Base-by-base conservation (phyloP, 163 green algal genomes). In the Scenedesmus sp. region DNA sequence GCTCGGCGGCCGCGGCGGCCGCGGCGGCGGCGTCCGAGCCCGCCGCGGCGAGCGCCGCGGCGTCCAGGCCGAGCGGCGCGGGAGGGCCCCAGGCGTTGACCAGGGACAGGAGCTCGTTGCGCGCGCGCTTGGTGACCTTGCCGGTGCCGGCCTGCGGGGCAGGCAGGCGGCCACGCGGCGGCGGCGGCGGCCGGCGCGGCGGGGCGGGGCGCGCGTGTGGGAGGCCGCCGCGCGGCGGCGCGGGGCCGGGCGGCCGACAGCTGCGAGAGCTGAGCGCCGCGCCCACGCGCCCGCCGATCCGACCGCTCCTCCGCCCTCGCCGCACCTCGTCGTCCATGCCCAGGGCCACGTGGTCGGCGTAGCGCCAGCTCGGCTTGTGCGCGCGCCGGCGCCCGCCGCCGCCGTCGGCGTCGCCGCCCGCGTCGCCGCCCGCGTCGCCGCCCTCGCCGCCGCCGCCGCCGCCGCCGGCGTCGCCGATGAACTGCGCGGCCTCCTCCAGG, bases 121-220 rank as follows among this genome's bases (percentile, higher is more conserved):
- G 71, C 9, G 26, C 57, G n/a, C 65, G 64, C 71, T 79, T 79
- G 4, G 36, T 78, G 26, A 75, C 66, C 28, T 75, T n/a, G n/a
- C n/a, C 66, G 9, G 51, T 53, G 29, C 33, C 26, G 17, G 6
- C 48, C 67, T 54, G 51, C 33, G 51, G 60, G 31, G 31, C 53
- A 33, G 7, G 3, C 20, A 58, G 26, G 24, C 50, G 26, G 20
- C 53, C 3, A 18, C 15, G 53, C 2, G 4, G 6, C 54, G 5
- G 20, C 20, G 24, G 22, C 26, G 45, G 58, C 20, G 24, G 1
- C 29, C 33, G 33, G 11, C 14, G 18, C 18, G 14, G 54, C 22
- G 29, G 18, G 33, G 13, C 33, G 54, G 18, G 22, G 14, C 33
- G 14, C 14, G 33, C 54, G 13, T n/a, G 18, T 11, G 33, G n/a